These are phyloP conservation scores for Penicillium corylophilum DNA, from an alignment of 2,329 filamentous ascomycete species.

Conservation along the genomic window DNA sequence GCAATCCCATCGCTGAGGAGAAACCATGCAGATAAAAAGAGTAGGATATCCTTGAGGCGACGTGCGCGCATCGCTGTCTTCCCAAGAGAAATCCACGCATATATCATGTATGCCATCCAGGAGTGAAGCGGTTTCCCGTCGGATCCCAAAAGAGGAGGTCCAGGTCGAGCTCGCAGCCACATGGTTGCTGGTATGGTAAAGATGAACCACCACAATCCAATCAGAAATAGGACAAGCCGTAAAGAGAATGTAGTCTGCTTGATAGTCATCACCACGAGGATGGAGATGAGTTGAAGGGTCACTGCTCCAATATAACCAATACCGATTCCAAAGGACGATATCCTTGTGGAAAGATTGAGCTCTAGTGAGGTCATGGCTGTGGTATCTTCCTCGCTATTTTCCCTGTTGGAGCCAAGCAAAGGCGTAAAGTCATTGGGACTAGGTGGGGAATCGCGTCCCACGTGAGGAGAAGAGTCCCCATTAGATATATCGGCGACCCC, in stretches of 20 bases:
- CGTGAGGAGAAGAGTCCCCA: constrained; percentile 3
- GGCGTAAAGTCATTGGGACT: constrained; percentile 26
- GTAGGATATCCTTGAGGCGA: constrained; percentile 71
- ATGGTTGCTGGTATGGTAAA: constrained; percentile 87
- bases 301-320: constrained; percentile 89
- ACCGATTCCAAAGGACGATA: constrained; percentile 88
- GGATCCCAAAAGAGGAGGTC: constrained; percentile 65
- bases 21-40: constrained; percentile 92
- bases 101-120: constrained; percentile 71
- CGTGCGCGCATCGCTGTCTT: constrained; percentile 75
- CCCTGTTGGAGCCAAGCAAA: constrained; percentile 21
- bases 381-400: constrained; percentile 3
- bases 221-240: constrained; percentile 78
- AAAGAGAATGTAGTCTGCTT: constrained; percentile 81
- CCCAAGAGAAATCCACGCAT: constrained; percentile 83
- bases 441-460: neutral
- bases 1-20: constrained; percentile 91
- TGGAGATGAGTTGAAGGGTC: constrained; percentile 77
- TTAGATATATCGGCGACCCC: constrained; percentile 1
- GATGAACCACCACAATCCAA: constrained; percentile 88
- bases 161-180: constrained; percentile 85
- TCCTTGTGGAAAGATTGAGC: constrained; percentile 79
- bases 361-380: constrained; percentile 54
- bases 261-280: constrained; percentile 71
- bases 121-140: constrained; percentile 44